Evolutionary conservation across 371 early-diverging fungal species (phyloP).

Genomic region (Nosema muscidifuracis): DNA sequence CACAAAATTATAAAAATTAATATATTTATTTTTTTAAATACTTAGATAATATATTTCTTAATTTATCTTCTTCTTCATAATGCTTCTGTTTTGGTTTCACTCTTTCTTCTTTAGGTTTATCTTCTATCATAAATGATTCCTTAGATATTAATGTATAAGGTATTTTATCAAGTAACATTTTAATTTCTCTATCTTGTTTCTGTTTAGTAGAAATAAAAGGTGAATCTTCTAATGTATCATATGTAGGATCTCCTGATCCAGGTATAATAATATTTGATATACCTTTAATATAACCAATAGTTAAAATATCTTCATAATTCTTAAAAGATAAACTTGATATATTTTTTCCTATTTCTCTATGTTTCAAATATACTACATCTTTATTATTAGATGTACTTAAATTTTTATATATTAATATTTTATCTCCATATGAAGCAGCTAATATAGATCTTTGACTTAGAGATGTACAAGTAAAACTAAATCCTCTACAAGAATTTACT

Average conservation of each 20-base stretch:
- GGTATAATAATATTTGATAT: constrained; percentile 78
- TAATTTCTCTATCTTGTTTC: constrained; percentile 81
- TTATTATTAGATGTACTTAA: constrained; percentile 68
- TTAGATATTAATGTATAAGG: constrained; percentile 26
- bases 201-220: constrained; percentile 82
- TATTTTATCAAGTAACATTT: constrained; percentile 77
- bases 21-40: neutral
- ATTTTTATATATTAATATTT: constrained; percentile 65
- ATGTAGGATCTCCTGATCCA: constrained; percentile 88
- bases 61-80: neutral
- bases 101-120: neutral
- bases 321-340: constrained; percentile 70
- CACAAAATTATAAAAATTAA: too few relatives aligned
- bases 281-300: constrained; percentile 75
- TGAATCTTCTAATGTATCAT: constrained; percentile 81
- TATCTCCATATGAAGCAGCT: constrained; percentile 71
- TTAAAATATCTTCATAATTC: constrained; percentile 92
- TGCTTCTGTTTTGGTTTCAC: neutral
- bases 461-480: constrained; percentile 69
- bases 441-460: constrained; percentile 76
- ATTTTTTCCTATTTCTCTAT: constrained; percentile 66
- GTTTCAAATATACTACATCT: constrained; percentile 76
- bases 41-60: neutral
- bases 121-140: neutral
- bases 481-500: constrained; percentile 69